phyloP scores from a whole-genome alignment of 768 basidiomycete genomes.

The Agaricus sinodeliciosus region DNA sequence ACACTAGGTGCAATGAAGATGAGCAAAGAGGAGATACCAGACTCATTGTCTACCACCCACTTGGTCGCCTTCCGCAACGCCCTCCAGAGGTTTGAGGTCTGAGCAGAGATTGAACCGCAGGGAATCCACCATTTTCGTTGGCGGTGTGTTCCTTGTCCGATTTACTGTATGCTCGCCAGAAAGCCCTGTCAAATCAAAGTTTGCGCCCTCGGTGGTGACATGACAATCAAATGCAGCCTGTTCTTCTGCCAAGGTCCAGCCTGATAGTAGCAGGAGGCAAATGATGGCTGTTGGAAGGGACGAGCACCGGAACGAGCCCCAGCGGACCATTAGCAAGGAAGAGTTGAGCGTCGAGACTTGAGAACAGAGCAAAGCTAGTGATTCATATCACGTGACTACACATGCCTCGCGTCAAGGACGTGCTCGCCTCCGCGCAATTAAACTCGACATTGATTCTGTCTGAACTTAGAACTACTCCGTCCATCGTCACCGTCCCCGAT shows the following conservation, averaged over 20 bases:
- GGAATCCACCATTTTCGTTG: constrained; percentile 52
- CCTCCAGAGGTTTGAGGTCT: constrained; percentile 42
- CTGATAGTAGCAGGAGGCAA: constrained; percentile 13
- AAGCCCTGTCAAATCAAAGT: constrained; percentile 57
- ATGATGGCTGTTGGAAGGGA: constrained; percentile 11
- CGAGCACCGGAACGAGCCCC: constrained; percentile 5
- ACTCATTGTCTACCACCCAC: constrained; percentile 29
- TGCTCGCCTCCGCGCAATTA: constrained; percentile 7
- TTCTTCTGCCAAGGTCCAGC: constrained; percentile 27
- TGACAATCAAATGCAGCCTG: constrained; percentile 48
- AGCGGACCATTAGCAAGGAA: constrained; percentile 1
- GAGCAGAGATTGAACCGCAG: constrained; percentile 65
- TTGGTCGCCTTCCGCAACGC: constrained; percentile 55
- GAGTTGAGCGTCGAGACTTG: neutral
- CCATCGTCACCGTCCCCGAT: constrained; percentile 2
- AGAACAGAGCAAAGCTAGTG: neutral
- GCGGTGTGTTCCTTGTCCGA: constrained; percentile 53
- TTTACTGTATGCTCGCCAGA: constrained; percentile 43
- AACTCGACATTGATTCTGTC: neutral
- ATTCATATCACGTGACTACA: constrained; percentile 5
- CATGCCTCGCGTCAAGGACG: neutral
- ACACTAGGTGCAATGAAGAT: constrained; percentile 43
- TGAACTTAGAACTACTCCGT: neutral
- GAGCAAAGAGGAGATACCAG: too few relatives aligned
- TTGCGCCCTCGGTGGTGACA: constrained; percentile 30